A percentile compares a stretch with the other conserved stretches of the same genome.
Evolutionary conservation across 139 green algal genomes (phyloP).

Genomic region (Volvox reticuliferus): DNA sequence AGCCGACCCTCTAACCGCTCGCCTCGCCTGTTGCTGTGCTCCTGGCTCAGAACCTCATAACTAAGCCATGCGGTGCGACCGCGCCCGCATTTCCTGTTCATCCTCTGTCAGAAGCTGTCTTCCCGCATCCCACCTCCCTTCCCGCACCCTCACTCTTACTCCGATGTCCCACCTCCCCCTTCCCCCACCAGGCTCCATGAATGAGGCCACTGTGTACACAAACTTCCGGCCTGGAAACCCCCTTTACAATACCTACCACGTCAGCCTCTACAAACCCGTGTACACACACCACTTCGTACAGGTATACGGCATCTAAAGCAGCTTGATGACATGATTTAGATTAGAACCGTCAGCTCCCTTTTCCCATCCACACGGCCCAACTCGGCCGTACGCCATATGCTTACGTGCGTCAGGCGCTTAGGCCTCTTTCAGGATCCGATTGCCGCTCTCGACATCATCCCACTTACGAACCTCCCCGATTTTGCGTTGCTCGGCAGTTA

Average conservation of each 20-base stretch:
- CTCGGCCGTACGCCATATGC: no score
- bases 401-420: no score
- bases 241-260: constrained; percentile 18
- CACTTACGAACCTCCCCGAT: not conserved
- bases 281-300: constrained; percentile 49
- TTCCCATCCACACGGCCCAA: no score
- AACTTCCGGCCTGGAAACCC: constrained; percentile 44
- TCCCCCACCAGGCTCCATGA: constrained; percentile 24
- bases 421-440: no score
- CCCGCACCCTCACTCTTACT: not conserved
- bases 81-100: not conserved
- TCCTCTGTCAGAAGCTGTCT: not conserved
- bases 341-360: no score
- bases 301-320: not conserved
- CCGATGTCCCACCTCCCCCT: not conserved
- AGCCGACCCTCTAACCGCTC: no score
- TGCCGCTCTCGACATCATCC: no score
- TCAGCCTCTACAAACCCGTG: constrained; percentile 16
- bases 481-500: not conserved
- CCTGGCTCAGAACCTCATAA: no score
- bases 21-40: no score
- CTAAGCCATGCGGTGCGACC: no score
- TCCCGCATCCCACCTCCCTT: not conserved
- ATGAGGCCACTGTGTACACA: constrained; percentile 43
- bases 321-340: no score